Conservation (phyloP, 805 yeast species). For the Metschnikowia hibisci region DNA sequence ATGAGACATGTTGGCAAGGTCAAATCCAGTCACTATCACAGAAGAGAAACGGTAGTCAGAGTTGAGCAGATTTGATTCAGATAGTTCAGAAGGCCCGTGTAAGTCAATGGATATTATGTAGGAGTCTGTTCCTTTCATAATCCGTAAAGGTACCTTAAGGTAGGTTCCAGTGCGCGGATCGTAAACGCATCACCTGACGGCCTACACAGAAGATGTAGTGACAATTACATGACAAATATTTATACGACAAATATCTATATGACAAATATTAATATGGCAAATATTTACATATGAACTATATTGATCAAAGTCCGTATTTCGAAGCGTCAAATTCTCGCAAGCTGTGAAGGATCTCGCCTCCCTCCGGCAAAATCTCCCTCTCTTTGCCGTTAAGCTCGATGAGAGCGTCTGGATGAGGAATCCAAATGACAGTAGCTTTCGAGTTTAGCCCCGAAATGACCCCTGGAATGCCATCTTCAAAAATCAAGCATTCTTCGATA, state of each 20-base stretch:
- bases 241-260: no score
- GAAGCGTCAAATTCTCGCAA: constrained; percentile 14
- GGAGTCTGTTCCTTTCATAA: constrained; percentile 41
- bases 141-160: neutral
- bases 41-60: constrained; percentile 33
- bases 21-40: constrained; percentile 22
- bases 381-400: constrained; percentile 50
- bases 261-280: no score
- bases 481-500: constrained; percentile 80
- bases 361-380: constrained; percentile 40
- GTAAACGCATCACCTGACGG: no score
- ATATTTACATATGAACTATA: no score
- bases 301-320: constrained; percentile 16
- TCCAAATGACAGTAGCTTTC: constrained; percentile 88
- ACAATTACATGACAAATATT: no score
- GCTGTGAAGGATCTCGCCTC: constrained; percentile 46
- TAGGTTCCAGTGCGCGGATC: neutral
- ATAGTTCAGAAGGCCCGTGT: neutral
- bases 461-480: constrained; percentile 96
- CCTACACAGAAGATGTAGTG: no score
- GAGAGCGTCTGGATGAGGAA: constrained; percentile 77
- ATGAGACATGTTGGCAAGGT: constrained; percentile 8
- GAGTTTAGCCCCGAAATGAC: constrained; percentile 79
- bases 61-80: neutral
- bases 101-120: constrained; percentile 35